Evolutionary conservation across 2,329 filamentous ascomycete genomes (phyloP), one percentile per base, ranked within the genome.

Genomic region (Phaeoacremonium minimum): DNA sequence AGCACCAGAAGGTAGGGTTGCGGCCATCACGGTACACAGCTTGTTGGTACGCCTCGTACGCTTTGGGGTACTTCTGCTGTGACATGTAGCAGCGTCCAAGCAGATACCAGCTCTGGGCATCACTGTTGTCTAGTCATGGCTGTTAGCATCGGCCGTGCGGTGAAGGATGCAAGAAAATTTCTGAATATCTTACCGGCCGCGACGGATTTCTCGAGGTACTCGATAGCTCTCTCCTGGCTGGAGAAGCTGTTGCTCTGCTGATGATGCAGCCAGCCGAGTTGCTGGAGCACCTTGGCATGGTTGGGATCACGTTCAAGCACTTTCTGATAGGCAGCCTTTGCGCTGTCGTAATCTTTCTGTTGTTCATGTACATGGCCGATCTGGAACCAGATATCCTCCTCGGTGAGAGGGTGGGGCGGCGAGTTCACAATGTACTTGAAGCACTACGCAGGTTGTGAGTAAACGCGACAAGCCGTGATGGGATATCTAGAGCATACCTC

Each of bases 301-400:
- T 89, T 91, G 9, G 93, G 90, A 53, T 96, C 91, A 46, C 90
- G 85, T 38, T 98, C 91, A 35, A 98, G 77, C 19, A 98, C 93
- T 22, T 90, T 85, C 49, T 87, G 82, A 57, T 98, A 98, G 7
- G 93, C 93, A 35, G 80, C 75, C 69, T 97, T 96, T 33, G 93
- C 93, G 46, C 81, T 85, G 46, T 97, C 90, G 55, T 94, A 96
- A 55, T 98, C 93, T 73, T 97, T 97, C 63, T 97, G 91, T 55
- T 97, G 93, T 58, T 98, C 93, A 54, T 98, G 90, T 33, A 98
- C 93, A 60, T 98, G 93, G 17, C 93, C 93, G 55, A 98, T 97
- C 63, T 98, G 93, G 69, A 98, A 98, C 91, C 91, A 97, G 42
- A 98, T 98, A 52, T 98, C 93, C 61, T 97, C 91, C 60, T 97